Evolutionary conservation across 805 yeast genomes (phyloP), one percentile per base, ranked within the genome.

Genomic region (Wickerhamiella musiphila): DNA sequence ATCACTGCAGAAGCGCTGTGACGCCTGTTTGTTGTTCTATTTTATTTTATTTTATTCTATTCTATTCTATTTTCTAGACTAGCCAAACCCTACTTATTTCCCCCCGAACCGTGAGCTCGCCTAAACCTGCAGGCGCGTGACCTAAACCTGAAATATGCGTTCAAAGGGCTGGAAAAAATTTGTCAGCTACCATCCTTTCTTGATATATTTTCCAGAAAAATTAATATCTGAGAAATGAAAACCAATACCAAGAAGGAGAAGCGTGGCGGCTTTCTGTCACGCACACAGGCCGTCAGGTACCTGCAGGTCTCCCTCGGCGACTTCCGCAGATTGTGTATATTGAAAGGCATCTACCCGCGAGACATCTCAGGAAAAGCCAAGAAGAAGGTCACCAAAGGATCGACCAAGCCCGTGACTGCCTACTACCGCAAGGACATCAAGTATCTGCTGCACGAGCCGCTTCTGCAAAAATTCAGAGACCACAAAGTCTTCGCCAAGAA

Each of bases 301-400:
- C 63, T 90, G 40, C 98, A 90, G 58, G 77, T 90, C 18, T 78
- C 95, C 2, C 65, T 90, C 31, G 95, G 95, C 9, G 98, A 90
- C 59, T 90, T 90, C 69, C 53, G 64, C 60, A 73, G 98, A 50
- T 66, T 90, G 51, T 90, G 98, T 66, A 90, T 90, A 53, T 82
- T 90, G 67, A 90, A 90, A 57, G 98, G 98, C 32, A 84, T 90
- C 42, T 90, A 82, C 53, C 98, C 98, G 34, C 71, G 98, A 54
- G 51, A 45, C 26, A 37, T 46, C 13, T 95, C 83, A 52, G 96
- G 96, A 29, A 66, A 84, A 47, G 82, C 81, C 58, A 90, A 84
- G 62, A 82, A 78, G 71, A 84, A 82, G 65, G 94, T 95, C 38
- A 86, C 83, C 58, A 90, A 82, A 58, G 96, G 98, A 15, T 78